These are phyloP conservation scores for Musa beccarii DNA, from an alignment of 176 grass and related monocot species.

Conservation along the genomic window DNA sequence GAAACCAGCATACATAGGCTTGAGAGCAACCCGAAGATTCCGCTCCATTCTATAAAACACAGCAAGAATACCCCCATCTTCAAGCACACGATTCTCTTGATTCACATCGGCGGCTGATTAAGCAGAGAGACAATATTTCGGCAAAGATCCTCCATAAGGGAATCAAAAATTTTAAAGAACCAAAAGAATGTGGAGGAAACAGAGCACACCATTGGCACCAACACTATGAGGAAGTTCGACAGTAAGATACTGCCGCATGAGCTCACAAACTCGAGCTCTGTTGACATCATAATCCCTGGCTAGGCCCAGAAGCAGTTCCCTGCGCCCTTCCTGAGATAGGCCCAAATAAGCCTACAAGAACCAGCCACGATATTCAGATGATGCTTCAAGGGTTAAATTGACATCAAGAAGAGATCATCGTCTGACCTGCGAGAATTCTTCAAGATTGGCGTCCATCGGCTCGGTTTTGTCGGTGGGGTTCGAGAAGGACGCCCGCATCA, in stretches of 20 bases:
- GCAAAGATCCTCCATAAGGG: background rate
- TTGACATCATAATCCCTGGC: constrained; percentile 75
- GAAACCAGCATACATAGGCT: constrained; percentile 59
- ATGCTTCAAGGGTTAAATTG: background rate
- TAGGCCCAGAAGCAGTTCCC: constrained; percentile 55
- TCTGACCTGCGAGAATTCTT: constrained; percentile 51
- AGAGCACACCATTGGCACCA: background rate
- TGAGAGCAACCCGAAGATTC: constrained; percentile 61
- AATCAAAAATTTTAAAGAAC: background rate
- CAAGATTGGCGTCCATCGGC: constrained; percentile 30
- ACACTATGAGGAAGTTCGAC: constrained; percentile 30
- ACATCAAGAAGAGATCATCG: background rate
- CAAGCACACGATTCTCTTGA: constrained; percentile 24
- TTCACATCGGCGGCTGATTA: constrained; percentile 6
- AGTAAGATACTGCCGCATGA: constrained; percentile 69
- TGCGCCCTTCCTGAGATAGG: constrained; percentile 42
- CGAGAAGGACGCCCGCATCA: constrained; percentile 48
- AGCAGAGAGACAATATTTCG: background rate
- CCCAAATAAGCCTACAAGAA: constrained; percentile 43
- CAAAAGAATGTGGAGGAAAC: background rate
- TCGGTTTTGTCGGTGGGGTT: constrained; percentile 19
- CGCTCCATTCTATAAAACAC: constrained; percentile 76
- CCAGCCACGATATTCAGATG: background rate
- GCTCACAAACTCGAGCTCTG: constrained; percentile 47
- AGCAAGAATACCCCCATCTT: constrained; percentile 34